Evolutionary conservation across 352 stramenopile species (phyloP).

Genomic region (Blastocystis sp.): DNA sequence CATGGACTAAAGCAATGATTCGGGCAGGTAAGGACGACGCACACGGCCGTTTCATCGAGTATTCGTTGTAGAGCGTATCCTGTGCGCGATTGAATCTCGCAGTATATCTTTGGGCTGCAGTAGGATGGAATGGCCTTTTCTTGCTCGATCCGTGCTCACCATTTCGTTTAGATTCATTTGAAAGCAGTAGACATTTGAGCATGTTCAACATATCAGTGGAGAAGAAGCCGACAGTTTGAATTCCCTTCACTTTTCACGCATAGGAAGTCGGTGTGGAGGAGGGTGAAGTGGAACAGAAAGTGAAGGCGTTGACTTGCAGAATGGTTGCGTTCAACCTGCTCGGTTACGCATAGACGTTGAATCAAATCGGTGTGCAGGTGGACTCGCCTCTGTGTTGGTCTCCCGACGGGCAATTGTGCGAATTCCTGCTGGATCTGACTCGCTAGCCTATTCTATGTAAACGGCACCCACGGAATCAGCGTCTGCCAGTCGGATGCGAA

Average conservation of each 20-base stretch:
- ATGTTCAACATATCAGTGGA: too few species aligned
- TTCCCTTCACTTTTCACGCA: too few species aligned
- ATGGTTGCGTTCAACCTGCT: neutral
- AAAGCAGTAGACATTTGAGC: too few species aligned
- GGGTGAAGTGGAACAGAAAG: too few species aligned
- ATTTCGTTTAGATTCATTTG: too few species aligned
- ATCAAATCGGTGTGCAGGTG: constrained; percentile 62
- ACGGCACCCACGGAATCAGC: constrained; percentile 35
- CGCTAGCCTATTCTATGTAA: constrained; percentile 53
- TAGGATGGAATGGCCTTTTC: too few species aligned
- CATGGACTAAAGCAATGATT: neutral
- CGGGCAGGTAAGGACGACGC: neutral
- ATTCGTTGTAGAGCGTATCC: constrained; percentile 62
- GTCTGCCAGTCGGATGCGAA: constrained; percentile 20
- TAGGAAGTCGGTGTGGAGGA: too few species aligned
- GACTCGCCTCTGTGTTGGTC: constrained; percentile 52
- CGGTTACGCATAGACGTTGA: constrained; percentile 18
- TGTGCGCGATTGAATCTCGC: neutral
- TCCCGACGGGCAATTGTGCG: constrained; percentile 22
- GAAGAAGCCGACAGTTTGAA: too few species aligned
- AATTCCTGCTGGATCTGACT: neutral
- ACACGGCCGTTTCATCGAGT: constrained; percentile 33
- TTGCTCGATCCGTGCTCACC: too few species aligned
- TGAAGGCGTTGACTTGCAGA: too few species aligned
- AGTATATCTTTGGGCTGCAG: too few species aligned